These are phyloP conservation scores for Phytophthora capsici DNA, from an alignment of 352 stramenopile species.

Conservation along the genomic window DNA sequence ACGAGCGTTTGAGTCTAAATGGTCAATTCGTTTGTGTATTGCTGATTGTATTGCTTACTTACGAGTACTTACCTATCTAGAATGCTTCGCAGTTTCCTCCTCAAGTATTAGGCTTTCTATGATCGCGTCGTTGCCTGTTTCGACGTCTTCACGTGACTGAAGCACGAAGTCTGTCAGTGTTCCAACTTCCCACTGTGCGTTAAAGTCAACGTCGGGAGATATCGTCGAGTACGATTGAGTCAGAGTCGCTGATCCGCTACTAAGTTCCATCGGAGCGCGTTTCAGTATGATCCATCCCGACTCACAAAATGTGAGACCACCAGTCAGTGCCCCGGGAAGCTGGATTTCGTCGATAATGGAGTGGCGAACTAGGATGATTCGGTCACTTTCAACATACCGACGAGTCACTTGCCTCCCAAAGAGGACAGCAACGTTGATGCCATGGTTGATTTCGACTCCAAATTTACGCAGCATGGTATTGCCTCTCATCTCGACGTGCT, in stretches of 20 bases:
- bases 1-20: no score
- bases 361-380: constrained; percentile 39
- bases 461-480: constrained; percentile 39
- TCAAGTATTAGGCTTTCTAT: constrained; percentile 32
- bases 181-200: constrained; percentile 36
- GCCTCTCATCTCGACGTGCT: constrained; percentile 32
- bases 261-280: background rate
- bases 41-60: background rate
- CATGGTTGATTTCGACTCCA: constrained; percentile 26
- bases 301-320: constrained; percentile 38
- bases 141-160: constrained; percentile 22
- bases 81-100: constrained; percentile 5
- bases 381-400: constrained; percentile 24
- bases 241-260: constrained; percentile 12
- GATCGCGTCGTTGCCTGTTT: constrained; percentile 23
- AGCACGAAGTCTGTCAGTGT: constrained; percentile 52
- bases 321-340: constrained; percentile 18
- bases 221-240: constrained; percentile 31
- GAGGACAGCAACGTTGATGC: constrained; percentile 16
- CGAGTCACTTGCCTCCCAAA: constrained; percentile 23
- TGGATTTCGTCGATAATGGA: constrained; percentile 36
- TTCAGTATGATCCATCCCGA: constrained; percentile 39
- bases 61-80: no score
- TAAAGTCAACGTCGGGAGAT: constrained; percentile 28
- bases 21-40: no score